Evolutionary conservation across 768 basidiomycete species (phyloP).

Genomic region (Hysterangium stoloniferum): DNA sequence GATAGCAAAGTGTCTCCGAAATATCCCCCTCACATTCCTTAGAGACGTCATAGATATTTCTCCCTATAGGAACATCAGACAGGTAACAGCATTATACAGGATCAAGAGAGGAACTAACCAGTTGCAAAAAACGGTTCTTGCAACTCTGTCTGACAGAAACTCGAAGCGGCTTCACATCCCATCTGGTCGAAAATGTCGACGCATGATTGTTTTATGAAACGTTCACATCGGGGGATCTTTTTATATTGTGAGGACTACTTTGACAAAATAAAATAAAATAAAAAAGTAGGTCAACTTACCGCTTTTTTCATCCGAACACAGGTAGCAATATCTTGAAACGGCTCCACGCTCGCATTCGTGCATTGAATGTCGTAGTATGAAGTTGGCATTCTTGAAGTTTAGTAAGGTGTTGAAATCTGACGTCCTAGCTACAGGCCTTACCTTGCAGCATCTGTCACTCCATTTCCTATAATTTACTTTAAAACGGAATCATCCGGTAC

Average conservation of each 20-base stretch:
- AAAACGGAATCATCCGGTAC: neutral
- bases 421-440: neutral
- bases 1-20: neutral
- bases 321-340: slow-evolving; percentile 34
- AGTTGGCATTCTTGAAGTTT: slow-evolving; percentile 23
- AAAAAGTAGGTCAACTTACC: slow-evolving; percentile 19
- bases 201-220: slow-evolving; percentile 32
- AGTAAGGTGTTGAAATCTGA: slow-evolving; percentile 12
- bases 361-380: slow-evolving; percentile 51
- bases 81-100: no score
- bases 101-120: no score
- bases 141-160: slow-evolving; percentile 30
- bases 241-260: neutral
- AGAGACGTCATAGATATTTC: slow-evolving; percentile 28
- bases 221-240: slow-evolving; percentile 41
- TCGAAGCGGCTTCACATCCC: slow-evolving; percentile 32
- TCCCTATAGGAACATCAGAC: no score
- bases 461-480: slow-evolving; percentile 26
- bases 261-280: neutral
- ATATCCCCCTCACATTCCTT: slow-evolving; percentile 25
- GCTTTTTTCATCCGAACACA: slow-evolving; percentile 31
- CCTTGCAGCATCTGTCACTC: slow-evolving; percentile 28
- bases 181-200: slow-evolving; percentile 37
- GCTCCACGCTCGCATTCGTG: slow-evolving; percentile 40
- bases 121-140: slow-evolving; percentile 25